Evolutionary conservation across 768 basidiomycete genomes (phyloP).

Genomic region (Lentinula lateritia): DNA sequence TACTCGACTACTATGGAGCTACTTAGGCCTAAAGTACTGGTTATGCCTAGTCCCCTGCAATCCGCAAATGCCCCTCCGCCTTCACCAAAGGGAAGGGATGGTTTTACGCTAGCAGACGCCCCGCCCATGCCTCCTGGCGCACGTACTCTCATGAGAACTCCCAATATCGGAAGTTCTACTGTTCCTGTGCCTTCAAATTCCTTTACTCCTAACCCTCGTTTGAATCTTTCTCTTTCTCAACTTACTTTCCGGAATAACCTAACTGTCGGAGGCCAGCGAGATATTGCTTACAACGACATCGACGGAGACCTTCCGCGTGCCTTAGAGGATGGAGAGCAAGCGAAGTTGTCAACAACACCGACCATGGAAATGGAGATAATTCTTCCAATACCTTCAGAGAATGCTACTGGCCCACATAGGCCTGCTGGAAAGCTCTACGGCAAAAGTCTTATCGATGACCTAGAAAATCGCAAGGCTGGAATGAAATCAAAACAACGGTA

Average conservation of each 20-base stretch:
- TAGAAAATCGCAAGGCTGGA: conserved; percentile 76
- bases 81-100: conserved; percentile 36
- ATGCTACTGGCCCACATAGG: conserved; percentile 34
- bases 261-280: conserved; percentile 60
- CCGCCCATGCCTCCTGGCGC: conserved; percentile 77
- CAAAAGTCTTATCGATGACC: conserved; percentile 84
- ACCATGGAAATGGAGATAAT: conserved; percentile 32
- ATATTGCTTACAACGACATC: conserved; percentile 56
- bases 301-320: conserved; percentile 64
- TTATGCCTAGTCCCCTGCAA: conserved; percentile 91
- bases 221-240: conserved; percentile 71
- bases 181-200: conserved; percentile 51
- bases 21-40: conserved; percentile 84
- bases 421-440: conserved; percentile 83
- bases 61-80: conserved; percentile 27
- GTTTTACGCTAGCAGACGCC: conserved; percentile 64
- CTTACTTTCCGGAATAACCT: conserved; percentile 83
- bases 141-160: conserved; percentile 47
- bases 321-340: conserved; percentile 73
- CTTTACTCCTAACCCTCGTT: conserved; percentile 74
- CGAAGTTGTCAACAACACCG: conserved; percentile 31
- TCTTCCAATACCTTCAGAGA: conserved; percentile 19
- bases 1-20: conserved; percentile 73
- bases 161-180: conserved; percentile 28
- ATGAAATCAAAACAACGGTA: conserved; percentile 85